Evolutionary conservation across 768 basidiomycete species (phyloP), one percentile per base, ranked within the genome.

Genomic region (Suillus subaureus): DNA sequence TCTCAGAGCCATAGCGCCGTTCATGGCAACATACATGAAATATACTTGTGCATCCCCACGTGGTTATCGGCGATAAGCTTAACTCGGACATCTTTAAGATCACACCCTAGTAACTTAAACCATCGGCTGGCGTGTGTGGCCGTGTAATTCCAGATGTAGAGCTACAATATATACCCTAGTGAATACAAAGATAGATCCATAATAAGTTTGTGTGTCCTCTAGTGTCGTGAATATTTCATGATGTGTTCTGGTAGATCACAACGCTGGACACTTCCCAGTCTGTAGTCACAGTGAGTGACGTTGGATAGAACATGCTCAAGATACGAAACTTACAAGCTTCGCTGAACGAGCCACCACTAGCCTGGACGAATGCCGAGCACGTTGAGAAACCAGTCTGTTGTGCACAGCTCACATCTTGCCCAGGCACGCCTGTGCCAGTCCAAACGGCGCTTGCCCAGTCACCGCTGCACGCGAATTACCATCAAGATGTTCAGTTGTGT

Each of bases 391-490:
- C 94, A 16, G 96, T 98, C 69, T 85, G 83, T 70, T 87, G 80
- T 18, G 93, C 92, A 71, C 96, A 98, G 75, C 91, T 94, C 75
- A 91, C 85, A 21, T 87, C 87, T 79, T 96, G 95, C 61, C 95
- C 95, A 21, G 92, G 92, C 62, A 90, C 84, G 37, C 93, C 93
- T 60, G 89, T 78, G 28, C 71, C 67, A 58, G 77, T 79, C 96
- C 96, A 98, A n/a, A 87, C 90, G 55, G 79, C 80, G 57, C 89
- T 87, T 13, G 95, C 94, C 96, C 95, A 98, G 69, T 96, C 92
- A 66, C 95, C 95, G 70, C 93, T 90, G 67, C 40, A 63, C 39
- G 28, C 28, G 15, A 28, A 63, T 64, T 70, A 61, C 70, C 31
- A 40, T 33, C 26, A 60, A 42, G 40, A 23, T 23, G n/a, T 18